Conservation (phyloP, 164 flowering plant genomes). For the Vitis rotundifolia region DNA sequence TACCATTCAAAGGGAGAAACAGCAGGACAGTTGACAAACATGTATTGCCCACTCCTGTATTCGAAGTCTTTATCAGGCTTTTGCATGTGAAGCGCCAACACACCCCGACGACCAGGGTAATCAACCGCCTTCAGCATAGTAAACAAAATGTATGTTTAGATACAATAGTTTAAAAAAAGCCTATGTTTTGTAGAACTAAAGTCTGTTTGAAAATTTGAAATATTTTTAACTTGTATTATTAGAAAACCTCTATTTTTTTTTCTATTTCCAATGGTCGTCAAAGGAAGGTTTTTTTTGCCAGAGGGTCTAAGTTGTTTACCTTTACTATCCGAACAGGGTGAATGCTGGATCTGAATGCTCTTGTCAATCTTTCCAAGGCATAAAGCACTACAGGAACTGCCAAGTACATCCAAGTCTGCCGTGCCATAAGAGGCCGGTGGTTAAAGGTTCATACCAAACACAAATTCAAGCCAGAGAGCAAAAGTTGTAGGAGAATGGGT, state of each 20-base stretch:
- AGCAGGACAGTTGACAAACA: constrained; percentile 9
- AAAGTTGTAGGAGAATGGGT: neutral
- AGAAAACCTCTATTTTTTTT: too few relatives aligned
- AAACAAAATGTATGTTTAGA: too few relatives aligned
- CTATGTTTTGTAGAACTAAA: too few relatives aligned
- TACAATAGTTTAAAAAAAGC: too few relatives aligned
- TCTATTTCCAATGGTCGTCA: too few relatives aligned
- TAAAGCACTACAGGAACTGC: constrained; percentile 28
- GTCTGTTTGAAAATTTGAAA: too few relatives aligned
- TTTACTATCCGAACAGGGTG: constrained; percentile 22
- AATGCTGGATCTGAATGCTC: constrained; percentile 28
- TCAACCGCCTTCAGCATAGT: too few relatives aligned
- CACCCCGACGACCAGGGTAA: too few relatives aligned
- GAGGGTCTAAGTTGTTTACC: neutral
- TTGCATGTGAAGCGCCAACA: constrained; percentile 1
- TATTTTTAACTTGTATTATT: too few relatives aligned
- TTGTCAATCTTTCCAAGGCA: constrained; percentile 19
- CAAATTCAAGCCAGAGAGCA: neutral
- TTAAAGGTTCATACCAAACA: neutral
- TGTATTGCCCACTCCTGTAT: constrained; percentile 15
- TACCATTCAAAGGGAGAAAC: constrained; percentile 9
- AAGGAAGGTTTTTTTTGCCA: too few relatives aligned
- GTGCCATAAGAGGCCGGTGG: too few relatives aligned
- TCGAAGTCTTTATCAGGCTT: constrained; percentile 7
- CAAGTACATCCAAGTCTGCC: constrained; percentile 30